Evolutionary conservation across 2,329 filamentous ascomycete genomes (phyloP).

Genomic region (Fusarium haematococcum): DNA sequence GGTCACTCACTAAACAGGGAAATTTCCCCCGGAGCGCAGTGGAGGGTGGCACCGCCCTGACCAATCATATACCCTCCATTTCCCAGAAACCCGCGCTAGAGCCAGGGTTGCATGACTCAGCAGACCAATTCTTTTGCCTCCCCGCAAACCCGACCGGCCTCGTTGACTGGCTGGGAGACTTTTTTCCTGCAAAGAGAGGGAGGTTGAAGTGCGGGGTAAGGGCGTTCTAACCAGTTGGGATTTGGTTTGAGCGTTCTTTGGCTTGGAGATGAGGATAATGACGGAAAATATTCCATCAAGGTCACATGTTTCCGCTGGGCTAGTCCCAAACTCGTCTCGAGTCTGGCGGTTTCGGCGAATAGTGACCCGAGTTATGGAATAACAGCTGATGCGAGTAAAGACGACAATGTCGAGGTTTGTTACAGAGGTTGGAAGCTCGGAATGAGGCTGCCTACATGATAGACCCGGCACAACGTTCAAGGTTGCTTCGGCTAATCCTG

Average conservation of each 20-base stretch:
- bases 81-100: constrained; percentile 7
- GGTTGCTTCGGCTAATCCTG: neutral
- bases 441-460: neutral
- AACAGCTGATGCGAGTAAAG: neutral
- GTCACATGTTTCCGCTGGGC: neutral
- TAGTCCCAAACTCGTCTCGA: neutral
- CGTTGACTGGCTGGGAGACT: constrained; percentile 19
- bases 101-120: constrained; percentile 19
- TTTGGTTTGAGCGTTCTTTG: neutral
- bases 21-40: constrained; percentile 34
- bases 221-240: neutral
- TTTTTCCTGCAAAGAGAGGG: constrained; percentile 1
- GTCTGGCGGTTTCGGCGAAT: neutral
- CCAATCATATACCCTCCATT: constrained; percentile 20
- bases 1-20: constrained; percentile 33
- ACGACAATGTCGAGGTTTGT: neutral
- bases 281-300: neutral
- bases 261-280: neutral
- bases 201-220: constrained; percentile 27
- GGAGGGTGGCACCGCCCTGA: neutral
- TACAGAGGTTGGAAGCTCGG: neutral
- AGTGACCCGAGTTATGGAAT: neutral
- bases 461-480: neutral
- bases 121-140: constrained; percentile 14
- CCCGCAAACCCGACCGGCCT: constrained; percentile 19